Base-by-base conservation (phyloP, 805 yeast genomes). In the Pichia sporocuriosa region DNA sequence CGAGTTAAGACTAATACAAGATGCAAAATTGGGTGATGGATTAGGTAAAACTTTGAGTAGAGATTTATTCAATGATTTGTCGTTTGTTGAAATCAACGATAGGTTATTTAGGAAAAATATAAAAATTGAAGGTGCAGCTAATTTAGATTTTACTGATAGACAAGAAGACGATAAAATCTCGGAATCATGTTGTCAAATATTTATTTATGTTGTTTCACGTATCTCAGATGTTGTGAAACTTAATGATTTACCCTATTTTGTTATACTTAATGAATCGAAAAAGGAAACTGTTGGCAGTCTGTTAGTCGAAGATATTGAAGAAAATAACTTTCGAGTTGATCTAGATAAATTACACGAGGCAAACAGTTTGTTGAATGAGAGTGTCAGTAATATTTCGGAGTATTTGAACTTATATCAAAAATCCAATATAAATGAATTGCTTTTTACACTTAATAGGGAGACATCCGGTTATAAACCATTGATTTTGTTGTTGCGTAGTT, bases 391-490 rank as follows among this genome's bases (percentile, higher is more conserved):
- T 42, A 54, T 60, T 13, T 42, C 57, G 13, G 34, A 42, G 24
- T 63, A 58, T 37, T 39, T 60, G 26, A 47, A 53, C 6, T 45
- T 62, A 20, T 35, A 57, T 15, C 52, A 55, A 33, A 35, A 50
- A 20, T 62, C 67, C 6, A 54, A 54, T 22, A 48, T 61, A 10
- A 50, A 45, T 39, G 51, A 55, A 16, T 39, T 60, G 15, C 37
- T 62, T 16, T 55, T 44, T 37, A 51, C 58, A 3, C 32, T 64
- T 20, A 56, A 51, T 33, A 48, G 48, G 11, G 59, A 55, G 37
- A 59, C 65, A 4, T 51, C 58, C 28, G 63, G 61, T 2, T 52
- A 60, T 37, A 51, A 49, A 19, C 63, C 66, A 11, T 35, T 47
- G 4, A 43, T 53, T 6, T 42, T 54, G 22, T 41, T 61, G 21